Evolutionary conservation across 2,329 filamentous ascomycete genomes (phyloP).

Genomic region (Epichloe sibirici): DNA sequence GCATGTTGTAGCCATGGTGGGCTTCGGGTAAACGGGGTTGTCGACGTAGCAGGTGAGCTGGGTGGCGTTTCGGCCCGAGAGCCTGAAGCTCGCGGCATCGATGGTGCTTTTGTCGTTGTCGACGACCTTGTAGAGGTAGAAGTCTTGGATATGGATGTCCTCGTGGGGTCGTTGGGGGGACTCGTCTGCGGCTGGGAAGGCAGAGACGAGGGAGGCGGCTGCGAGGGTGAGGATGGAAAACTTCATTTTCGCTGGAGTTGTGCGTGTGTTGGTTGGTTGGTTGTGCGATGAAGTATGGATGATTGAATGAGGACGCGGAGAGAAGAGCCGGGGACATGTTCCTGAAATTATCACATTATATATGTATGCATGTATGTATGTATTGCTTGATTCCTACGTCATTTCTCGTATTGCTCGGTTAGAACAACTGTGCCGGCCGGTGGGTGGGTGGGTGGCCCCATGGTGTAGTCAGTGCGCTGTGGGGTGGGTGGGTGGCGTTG

Average conservation of each 20-base stretch:
- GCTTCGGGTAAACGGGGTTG: slow-evolving; percentile 10
- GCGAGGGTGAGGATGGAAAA: neutral
- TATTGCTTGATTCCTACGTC: too few relatives aligned
- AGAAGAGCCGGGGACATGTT: too few relatives aligned
- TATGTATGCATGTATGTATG: too few relatives aligned
- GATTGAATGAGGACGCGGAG: too few relatives aligned
- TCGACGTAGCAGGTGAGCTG: slow-evolving; percentile 8
- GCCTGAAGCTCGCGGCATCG: slow-evolving; percentile 11
- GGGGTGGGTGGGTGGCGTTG: too few relatives aligned
- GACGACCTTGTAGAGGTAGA: slow-evolving; percentile 13
- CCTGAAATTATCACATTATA: too few relatives aligned
- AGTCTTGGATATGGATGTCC: slow-evolving; percentile 13
- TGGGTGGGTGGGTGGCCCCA: too few relatives aligned
- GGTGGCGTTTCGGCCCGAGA: slow-evolving; percentile 11
- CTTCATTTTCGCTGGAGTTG: neutral
- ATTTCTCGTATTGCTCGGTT: too few relatives aligned
- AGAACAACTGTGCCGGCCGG: too few relatives aligned
- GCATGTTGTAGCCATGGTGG: slow-evolving; percentile 13
- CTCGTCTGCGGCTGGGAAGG: neutral
- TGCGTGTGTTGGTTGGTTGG: neutral
- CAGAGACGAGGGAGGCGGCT: neutral
- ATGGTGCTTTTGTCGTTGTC: slow-evolving; percentile 1
- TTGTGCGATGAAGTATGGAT: too few relatives aligned
- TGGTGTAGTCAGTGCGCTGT: too few relatives aligned
- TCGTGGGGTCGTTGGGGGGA: slow-evolving; percentile 7